Conservation (phyloP, 2,329 filamentous ascomycete genomes). For the Capronia coronata region DNA sequence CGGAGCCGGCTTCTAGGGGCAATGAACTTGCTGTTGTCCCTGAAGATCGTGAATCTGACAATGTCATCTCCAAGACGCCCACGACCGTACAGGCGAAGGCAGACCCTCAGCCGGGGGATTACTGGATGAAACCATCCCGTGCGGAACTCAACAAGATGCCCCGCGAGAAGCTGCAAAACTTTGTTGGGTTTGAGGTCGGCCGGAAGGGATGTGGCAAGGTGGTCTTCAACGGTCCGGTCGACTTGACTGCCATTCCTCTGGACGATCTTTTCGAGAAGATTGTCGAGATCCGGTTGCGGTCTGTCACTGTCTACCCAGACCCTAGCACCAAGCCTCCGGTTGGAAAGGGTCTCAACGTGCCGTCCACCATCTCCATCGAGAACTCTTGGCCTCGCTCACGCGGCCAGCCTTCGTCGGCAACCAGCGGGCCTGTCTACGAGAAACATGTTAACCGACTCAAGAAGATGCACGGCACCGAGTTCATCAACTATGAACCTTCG, state of each 20-base stretch:
- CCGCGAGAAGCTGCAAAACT: slow-evolving; percentile 66
- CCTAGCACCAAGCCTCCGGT: slow-evolving; percentile 70
- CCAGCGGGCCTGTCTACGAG: slow-evolving; percentile 59
- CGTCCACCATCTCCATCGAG: slow-evolving; percentile 76
- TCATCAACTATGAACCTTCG: slow-evolving; percentile 69
- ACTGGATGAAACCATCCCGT: slow-evolving; percentile 76
- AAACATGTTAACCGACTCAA: slow-evolving; percentile 80
- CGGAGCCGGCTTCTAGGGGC: slow-evolving; percentile 58
- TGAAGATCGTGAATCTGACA: slow-evolving; percentile 51
- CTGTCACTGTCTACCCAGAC: slow-evolving; percentile 79
- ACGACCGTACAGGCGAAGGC: slow-evolving; percentile 23
- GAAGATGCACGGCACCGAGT: slow-evolving; percentile 71
- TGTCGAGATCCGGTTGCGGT: slow-evolving; percentile 68
- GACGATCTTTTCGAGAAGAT: slow-evolving; percentile 73
- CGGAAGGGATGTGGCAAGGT: slow-evolving; percentile 75
- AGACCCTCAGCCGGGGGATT: slow-evolving; percentile 62
- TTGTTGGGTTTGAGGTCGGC: slow-evolving; percentile 72
- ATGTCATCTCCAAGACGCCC: slow-evolving; percentile 31
- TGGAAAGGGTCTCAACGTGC: slow-evolving; percentile 87
- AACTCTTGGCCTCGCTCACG: slow-evolving; percentile 82
- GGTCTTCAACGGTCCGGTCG: slow-evolving; percentile 72
- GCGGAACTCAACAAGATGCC: slow-evolving; percentile 74
- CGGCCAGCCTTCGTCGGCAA: slow-evolving; percentile 53
- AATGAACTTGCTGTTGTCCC: slow-evolving; percentile 74
- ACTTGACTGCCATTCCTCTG: slow-evolving; percentile 70